These are phyloP conservation scores for Tremellales sp. DNA, from an alignment of 1,284 basidiomycete species.

Conservation along the genomic window DNA sequence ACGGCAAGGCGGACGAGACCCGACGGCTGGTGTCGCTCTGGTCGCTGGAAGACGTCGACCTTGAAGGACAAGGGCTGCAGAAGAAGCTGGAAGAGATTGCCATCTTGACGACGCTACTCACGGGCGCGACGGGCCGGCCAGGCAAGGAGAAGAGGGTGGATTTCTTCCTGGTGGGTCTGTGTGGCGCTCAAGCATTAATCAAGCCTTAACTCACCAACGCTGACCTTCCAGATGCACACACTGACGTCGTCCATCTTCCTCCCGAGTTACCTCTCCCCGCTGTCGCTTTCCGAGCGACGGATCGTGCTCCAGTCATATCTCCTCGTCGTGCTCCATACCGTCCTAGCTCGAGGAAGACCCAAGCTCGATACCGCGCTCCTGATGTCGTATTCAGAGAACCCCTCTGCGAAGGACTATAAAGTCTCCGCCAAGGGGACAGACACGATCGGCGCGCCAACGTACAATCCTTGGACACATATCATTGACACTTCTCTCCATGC, in stretches of 20 bases:
- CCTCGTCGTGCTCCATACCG: slow-evolving; percentile 51
- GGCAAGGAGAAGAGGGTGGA: slow-evolving; percentile 58
- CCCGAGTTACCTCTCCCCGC: slow-evolving; percentile 51
- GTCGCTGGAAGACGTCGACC: slow-evolving; percentile 46
- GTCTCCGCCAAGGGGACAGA: slow-evolving; percentile 10
- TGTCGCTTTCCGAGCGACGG: slow-evolving; percentile 44
- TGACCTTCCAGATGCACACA: slow-evolving; percentile 55
- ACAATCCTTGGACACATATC: slow-evolving; percentile 59
- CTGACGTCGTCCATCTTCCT: slow-evolving; percentile 63
- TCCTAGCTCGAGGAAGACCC: slow-evolving; percentile 59
- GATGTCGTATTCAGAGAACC: slow-evolving; percentile 57
- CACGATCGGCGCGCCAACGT: slow-evolving; percentile 17
- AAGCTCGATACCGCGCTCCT: slow-evolving; percentile 56
- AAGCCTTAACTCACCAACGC: neutral
- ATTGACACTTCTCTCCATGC: slow-evolving; percentile 57
- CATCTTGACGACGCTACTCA: slow-evolving; percentile 55
- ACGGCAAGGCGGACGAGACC: slow-evolving; percentile 54
- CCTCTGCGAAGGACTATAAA: too few species aligned
- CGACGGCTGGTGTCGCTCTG: slow-evolving; percentile 54
- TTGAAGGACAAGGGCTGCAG: slow-evolving; percentile 47
- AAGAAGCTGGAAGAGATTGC: slow-evolving; percentile 57
- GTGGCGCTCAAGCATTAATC: neutral
- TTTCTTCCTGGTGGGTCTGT: slow-evolving; percentile 57
- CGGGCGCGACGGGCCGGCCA: slow-evolving; percentile 55
- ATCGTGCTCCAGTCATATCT: slow-evolving; percentile 55